Evolutionary conservation across 441 rosid genomes (phyloP).

Genomic region (Pelargonium cotyledonis): DNA sequence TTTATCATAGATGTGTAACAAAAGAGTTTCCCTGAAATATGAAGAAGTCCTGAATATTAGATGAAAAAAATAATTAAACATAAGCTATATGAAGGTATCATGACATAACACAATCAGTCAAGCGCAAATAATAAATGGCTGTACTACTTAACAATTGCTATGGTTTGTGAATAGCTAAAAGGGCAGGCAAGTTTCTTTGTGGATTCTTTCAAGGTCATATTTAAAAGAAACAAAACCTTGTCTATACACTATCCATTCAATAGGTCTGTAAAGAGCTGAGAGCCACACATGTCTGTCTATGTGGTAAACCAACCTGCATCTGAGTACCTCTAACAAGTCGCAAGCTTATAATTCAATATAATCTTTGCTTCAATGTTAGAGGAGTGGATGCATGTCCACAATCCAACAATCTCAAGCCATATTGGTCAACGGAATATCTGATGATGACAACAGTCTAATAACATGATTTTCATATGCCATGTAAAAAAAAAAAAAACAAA

Average conservation of each 20-base stretch:
- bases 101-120: neutral
- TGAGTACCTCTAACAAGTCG: neutral
- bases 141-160: neutral
- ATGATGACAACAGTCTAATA: neutral
- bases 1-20: too few species aligned
- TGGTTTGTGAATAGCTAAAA: neutral
- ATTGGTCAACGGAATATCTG: neutral
- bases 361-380: too few species aligned
- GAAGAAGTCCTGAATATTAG: too few species aligned
- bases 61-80: neutral
- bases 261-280: too few species aligned
- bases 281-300: too few species aligned
- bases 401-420: neutral
- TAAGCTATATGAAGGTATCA: neutral
- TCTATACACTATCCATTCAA: neutral
- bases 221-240: neutral
- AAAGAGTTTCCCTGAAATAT: too few species aligned
- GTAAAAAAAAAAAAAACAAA: too few species aligned
- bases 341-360: too few species aligned
- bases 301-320: neutral
- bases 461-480: too few species aligned
- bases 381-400: neutral
- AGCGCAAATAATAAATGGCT: neutral
- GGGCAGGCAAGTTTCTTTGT: neutral
- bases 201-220: neutral